Base-by-base conservation (phyloP, 441 rosid species). In the Manihot esculenta region DNA sequence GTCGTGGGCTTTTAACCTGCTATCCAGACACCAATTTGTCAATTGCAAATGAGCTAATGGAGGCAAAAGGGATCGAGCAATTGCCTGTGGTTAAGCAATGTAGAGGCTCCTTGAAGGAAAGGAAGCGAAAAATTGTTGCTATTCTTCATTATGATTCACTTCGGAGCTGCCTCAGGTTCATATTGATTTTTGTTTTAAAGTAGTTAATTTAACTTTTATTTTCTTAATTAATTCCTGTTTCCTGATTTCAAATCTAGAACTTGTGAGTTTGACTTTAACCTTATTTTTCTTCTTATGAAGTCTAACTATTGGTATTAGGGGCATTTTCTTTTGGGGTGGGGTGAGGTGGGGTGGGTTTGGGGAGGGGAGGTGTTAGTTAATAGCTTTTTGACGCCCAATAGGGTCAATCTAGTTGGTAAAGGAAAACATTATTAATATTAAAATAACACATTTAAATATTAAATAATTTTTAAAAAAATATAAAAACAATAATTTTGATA, bases 11-110 rank as follows among this genome's bases (percentile, higher is more conserved):
- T 56, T 79, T 94, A 55, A 94, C 91, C 20, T 94, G 98, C 78
- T 92, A 90, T 78, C 89, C 94, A 1, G 89, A 92, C 74, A 77
- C 92, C 10, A 84, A 86, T 63, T 82, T 94, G 77, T 88, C 88
- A 69, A 85, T 83, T 64, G 97, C 97, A 11, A 94, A 86, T 82
- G 96, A 92, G 77, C 76, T 92, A 62, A 94, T 94, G 97, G 97
- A 94, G 79, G 99, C 98, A 51, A 89, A 87, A 80, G 99, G 93
- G 38, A 83, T 94, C 78, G 92, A 90, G 76, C 97, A 92, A 80
- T 84, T 94, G 81, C 97, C 97, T 2, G 94, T 94, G 58, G 93
- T 94, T 48, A 85, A 83, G 83, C 91, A 72, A 64, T 79, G 83
- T 38, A 83, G 90, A 69, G 89, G 84, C 7, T 77, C 79, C 67